Percentiles rank a stretch among this genome's conserved stretches.
These are phyloP conservation scores for Aspergillus alliaceus DNA, from an alignment of 2,329 filamentous ascomycete genomes.

Conservation along the genomic window DNA sequence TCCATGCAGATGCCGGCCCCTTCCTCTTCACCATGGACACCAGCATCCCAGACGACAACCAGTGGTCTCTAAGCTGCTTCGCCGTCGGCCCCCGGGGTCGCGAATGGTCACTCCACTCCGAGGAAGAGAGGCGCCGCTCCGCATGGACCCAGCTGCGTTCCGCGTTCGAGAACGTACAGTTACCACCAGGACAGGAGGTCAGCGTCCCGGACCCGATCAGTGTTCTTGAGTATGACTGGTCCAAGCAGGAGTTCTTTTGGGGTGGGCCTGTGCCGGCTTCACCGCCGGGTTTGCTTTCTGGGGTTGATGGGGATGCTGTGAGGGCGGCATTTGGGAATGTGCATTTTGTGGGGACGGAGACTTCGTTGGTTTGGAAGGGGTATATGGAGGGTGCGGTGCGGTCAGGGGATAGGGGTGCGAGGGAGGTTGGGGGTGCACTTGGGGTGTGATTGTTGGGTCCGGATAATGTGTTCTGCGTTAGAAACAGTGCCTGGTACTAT, in stretches of 20 bases:
- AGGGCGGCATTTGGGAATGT: slow-evolving; percentile 14
- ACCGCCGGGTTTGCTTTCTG: background rate
- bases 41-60: slow-evolving; percentile 24
- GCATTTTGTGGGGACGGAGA: slow-evolving; percentile 26
- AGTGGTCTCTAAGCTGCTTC: slow-evolving; percentile 43
- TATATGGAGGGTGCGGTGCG: slow-evolving; percentile 28
- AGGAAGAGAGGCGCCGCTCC: too few relatives aligned
- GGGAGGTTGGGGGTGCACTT: too few relatives aligned
- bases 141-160: too few relatives aligned
- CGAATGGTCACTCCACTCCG: slow-evolving; percentile 27
- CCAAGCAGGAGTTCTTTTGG: too few relatives aligned
- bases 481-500: too few relatives aligned
- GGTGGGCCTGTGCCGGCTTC: background rate
- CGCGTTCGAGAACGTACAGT: background rate
- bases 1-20: slow-evolving; percentile 48
- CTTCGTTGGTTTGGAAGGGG: slow-evolving; percentile 22
- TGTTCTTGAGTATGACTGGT: too few relatives aligned
- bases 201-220: too few relatives aligned
- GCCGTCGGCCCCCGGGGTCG: slow-evolving; percentile 37
- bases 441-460: too few relatives aligned
- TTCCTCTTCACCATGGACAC: slow-evolving; percentile 49
- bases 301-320: slow-evolving; percentile 3
- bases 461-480: too few relatives aligned
- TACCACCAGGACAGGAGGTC: background rate
- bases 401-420: slow-evolving; percentile 18